A percentile compares a stretch with the other conserved stretches of the same genome.
phyloP scores from a whole-genome alignment of 768 basidiomycete genomes.

The Xerocomellus chrysenteron region DNA sequence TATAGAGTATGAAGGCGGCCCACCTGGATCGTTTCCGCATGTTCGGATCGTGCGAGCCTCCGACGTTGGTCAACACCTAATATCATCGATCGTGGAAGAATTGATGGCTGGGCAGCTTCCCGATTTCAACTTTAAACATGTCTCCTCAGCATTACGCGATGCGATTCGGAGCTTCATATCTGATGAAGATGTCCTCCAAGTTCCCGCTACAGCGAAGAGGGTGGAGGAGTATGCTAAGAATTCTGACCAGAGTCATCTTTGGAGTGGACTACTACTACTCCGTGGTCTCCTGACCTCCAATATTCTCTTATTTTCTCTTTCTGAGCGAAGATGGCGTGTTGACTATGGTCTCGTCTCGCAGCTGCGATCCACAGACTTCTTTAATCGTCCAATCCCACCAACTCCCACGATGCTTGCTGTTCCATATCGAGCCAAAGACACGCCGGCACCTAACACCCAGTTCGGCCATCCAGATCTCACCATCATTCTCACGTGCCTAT shows the following conservation, averaged over 20 bases:
- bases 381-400: no score
- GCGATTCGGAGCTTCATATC: constrained; percentile 17
- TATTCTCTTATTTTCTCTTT: constrained; percentile 24
- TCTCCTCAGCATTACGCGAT: background rate
- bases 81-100: background rate
- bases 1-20: background rate
- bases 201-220: background rate
- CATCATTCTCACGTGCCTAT: constrained; percentile 31
- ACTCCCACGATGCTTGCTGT: constrained; percentile 23
- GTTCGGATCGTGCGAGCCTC: background rate
- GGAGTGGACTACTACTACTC: constrained; percentile 11
- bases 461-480: constrained; percentile 38
- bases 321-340: constrained; percentile 33
- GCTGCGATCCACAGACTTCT: no score
- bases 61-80: background rate
- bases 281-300: constrained; percentile 33
- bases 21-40: constrained; percentile 8
- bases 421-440: constrained; percentile 38
- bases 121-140: constrained; percentile 7
- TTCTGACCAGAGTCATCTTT: background rate
- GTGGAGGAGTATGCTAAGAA: constrained; percentile 1
- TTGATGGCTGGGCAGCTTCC: constrained; percentile 12
- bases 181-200: background rate
- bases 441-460: constrained; percentile 29
- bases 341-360: constrained; percentile 23